phyloP scores from a whole-genome alignment of 495 filamentous ascomycete genomes.

The Penicillium cinerascens region DNA sequence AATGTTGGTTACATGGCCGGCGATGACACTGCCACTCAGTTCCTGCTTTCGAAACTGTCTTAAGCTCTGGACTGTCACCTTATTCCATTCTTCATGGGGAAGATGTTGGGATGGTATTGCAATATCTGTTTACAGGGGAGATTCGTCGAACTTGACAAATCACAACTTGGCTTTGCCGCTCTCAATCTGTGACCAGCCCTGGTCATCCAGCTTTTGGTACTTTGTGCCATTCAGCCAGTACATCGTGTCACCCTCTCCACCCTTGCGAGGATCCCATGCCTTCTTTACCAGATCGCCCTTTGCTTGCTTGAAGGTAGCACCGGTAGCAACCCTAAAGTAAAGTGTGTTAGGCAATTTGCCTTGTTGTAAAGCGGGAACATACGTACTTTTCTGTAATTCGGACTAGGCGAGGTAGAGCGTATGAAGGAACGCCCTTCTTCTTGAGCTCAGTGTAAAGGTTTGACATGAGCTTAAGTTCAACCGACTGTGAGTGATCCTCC shows the following conservation, averaged over 20 bases:
- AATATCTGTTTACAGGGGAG: neutral
- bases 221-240: conserved; percentile 46
- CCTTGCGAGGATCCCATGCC: conserved; percentile 39
- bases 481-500: conserved; percentile 28
- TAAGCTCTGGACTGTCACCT: neutral
- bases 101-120: neutral
- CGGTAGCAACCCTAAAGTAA: conserved; percentile 40
- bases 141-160: neutral
- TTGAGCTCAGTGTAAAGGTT: conserved; percentile 39
- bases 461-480: conserved; percentile 33
- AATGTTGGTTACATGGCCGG: conserved; percentile 56
- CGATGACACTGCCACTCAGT: conserved; percentile 35
- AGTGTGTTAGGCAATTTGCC: neutral
- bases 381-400: conserved; percentile 50
- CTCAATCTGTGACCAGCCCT: conserved; percentile 44
- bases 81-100: neutral
- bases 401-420: conserved; percentile 48
- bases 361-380: neutral
- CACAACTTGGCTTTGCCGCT: conserved; percentile 45
- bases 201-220: conserved; percentile 39
- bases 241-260: conserved; percentile 38
- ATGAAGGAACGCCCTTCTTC: conserved; percentile 48
- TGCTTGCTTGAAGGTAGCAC: conserved; percentile 52
- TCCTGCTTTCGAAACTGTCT: conserved; percentile 14
- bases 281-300: conserved; percentile 47